phyloP scores from a whole-genome alignment of 1,284 basidiomycete genomes.

The Takashimella tepidaria region DNA sequence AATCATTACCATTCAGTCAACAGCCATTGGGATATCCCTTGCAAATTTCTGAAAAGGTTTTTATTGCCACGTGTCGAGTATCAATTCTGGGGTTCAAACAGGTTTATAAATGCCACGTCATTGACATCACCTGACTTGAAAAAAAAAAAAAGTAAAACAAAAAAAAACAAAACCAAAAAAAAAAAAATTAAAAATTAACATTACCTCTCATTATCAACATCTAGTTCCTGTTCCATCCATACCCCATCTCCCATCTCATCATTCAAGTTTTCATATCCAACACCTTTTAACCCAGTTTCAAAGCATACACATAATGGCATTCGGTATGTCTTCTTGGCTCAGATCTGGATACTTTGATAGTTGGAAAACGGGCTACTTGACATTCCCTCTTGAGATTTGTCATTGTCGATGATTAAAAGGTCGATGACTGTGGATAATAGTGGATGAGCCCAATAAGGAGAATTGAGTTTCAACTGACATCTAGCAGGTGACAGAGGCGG shows the following conservation, averaged over 20 bases:
- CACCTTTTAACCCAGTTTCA: slow-evolving; percentile 1
- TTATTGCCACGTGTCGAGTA: too few species aligned
- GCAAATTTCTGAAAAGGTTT: too few species aligned
- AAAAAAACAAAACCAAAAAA: not conserved
- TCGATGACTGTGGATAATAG: too few species aligned
- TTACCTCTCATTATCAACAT: not conserved
- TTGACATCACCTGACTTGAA: not conserved
- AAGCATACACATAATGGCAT: slow-evolving; percentile 40
- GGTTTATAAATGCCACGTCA: not conserved
- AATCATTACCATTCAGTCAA: too few species aligned
- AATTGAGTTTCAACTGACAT: too few species aligned
- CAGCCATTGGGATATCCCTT: too few species aligned
- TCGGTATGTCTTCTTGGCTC: slow-evolving; percentile 42
- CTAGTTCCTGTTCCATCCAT: not conserved
- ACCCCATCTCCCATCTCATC: not conserved
- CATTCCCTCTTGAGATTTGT: too few species aligned
- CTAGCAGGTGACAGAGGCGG: slow-evolving; percentile 52
- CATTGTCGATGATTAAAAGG: too few species aligned
- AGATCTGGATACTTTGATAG: too few species aligned
- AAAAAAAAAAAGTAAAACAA: not conserved
- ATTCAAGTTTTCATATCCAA: too few species aligned
- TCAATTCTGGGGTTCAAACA: not conserved
- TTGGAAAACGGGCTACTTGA: too few species aligned
- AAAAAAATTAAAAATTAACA: not conserved
- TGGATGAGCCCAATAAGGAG: too few species aligned